Conservation (phyloP, 345 rosid genomes). For the Brassica nigra region DNA sequence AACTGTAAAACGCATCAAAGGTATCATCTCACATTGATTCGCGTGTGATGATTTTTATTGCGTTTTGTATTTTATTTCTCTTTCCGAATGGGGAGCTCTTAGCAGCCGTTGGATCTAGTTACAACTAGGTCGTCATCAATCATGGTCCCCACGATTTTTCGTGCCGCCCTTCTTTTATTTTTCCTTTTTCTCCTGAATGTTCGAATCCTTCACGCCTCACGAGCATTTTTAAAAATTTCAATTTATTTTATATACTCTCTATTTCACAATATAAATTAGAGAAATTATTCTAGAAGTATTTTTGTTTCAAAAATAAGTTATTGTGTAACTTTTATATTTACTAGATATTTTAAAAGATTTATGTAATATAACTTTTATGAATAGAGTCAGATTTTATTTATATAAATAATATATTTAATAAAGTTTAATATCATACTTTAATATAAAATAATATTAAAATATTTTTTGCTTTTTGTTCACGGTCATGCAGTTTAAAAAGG, state of each 20-base stretch:
- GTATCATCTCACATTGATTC: slow-evolving; percentile 41
- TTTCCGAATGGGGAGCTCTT: not conserved
- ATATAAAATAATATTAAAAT: too few relatives aligned
- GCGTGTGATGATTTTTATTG: slow-evolving; percentile 38
- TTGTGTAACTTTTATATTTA: not conserved
- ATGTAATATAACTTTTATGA: too few relatives aligned
- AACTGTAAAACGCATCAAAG: slow-evolving; percentile 36
- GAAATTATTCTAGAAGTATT: not conserved
- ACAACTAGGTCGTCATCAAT: slow-evolving; percentile 32
- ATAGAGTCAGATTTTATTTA: not conserved
- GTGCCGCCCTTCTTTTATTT: slow-evolving; percentile 25
- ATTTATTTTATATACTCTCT: too few relatives aligned
- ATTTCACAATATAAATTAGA: too few relatives aligned
- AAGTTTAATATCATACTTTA: too few relatives aligned
- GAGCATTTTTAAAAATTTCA: not conserved
- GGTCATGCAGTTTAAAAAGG: slow-evolving; percentile 13
- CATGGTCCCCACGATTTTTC: slow-evolving; percentile 31
- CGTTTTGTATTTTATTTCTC: not conserved
- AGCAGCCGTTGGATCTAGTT: slow-evolving; percentile 31
- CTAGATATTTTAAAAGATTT: too few relatives aligned
- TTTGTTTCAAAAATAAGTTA: not conserved
- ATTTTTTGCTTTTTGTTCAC: slow-evolving; percentile 23
- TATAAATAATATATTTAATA: too few relatives aligned
- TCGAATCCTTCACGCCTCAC: slow-evolving; percentile 36
- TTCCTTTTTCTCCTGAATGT: slow-evolving; percentile 29